Base-by-base conservation (phyloP, 306 rosid species). In the Quercus glauca region DNA sequence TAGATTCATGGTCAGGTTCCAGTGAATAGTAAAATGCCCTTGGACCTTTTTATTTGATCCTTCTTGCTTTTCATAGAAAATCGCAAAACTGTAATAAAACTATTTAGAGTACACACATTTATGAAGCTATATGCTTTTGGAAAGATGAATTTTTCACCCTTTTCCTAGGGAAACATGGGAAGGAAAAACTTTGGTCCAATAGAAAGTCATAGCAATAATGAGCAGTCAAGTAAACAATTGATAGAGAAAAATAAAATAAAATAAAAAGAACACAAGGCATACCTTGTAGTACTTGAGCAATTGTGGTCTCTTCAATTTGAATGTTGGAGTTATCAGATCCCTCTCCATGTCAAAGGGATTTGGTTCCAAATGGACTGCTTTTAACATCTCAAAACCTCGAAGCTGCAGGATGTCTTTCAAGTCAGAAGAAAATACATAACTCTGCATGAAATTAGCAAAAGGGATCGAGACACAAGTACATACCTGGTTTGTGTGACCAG, bases 301-400 rank as follows among this genome's bases (percentile, higher is more conserved):
- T 11, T 88, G 97, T 20, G 94, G 96, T 85, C 99, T 91, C 83
- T 95, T 95, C 84, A 95, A 83, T 79, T 95, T 95, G 81, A 89
- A 95, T 71, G 99, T 95, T 69, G 98, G 99, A 73, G 99, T 92
- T 74, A 89, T 53, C 26, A 92, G 83, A 88, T 92, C 99, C 87
- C 99, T 91, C 80, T 90, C 98, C 80, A 95, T 87, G 89, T 89
- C 98, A 75, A 95, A 95, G 43, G 92, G 92, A 70, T 65, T 83
- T 76, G 98, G 91, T 73, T 95, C 99, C 90, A 95, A 83, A 83
- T 92, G 85, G 83, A 95, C 72, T 20, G 94, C 96, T 84, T 92
- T 92, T 77, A 92, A 84, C 83, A 83, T 81, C 89, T 95, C 99
- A 84, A 92, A 95, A 45, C 99, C 98, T 80, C 89, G 91, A 81